These are phyloP conservation scores for Yarrowia porcina DNA, from an alignment of 805 yeast species.

Conservation along the genomic window DNA sequence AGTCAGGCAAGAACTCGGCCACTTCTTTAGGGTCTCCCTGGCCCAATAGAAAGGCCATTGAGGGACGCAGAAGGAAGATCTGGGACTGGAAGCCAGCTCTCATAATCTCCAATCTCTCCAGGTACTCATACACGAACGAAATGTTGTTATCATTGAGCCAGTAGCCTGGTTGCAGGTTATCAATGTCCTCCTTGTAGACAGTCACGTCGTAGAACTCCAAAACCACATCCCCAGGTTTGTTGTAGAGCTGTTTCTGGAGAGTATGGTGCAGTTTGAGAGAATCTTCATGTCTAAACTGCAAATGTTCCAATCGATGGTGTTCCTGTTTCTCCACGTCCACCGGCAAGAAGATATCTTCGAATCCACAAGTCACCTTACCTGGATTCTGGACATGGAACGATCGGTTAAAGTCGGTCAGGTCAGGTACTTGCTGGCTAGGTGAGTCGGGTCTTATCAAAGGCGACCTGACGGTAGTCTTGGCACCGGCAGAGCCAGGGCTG, in stretches of 20 bases:
- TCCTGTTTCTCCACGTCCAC: constrained; percentile 13
- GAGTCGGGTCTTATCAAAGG: constrained; percentile 7
- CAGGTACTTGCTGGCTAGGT: background rate
- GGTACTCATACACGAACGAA: constrained; percentile 57
- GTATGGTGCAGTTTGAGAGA: constrained; percentile 16
- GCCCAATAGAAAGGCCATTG: constrained; percentile 56
- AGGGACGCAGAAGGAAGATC: constrained; percentile 52
- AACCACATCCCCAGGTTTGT: constrained; percentile 11
- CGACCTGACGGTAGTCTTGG: constrained; percentile 2
- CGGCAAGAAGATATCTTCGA: constrained; percentile 24
- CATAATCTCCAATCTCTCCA: constrained; percentile 40
- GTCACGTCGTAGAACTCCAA: constrained; percentile 48
- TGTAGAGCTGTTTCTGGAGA: constrained; percentile 16
- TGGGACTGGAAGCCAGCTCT: constrained; percentile 33
- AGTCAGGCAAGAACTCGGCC: constrained; percentile 46
- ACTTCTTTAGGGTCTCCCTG: constrained; percentile 41
- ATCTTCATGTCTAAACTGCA: constrained; percentile 24
- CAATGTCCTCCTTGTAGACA: constrained; percentile 56
- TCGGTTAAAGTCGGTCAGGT: constrained; percentile 8
- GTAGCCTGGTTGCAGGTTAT: constrained; percentile 57
- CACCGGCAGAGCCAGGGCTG: background rate
- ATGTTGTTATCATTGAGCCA: constrained; percentile 75
- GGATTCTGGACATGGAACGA: constrained; percentile 1
- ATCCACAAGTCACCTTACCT: constrained; percentile 24
- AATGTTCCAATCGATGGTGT: background rate